A percentile compares a stretch with the other conserved stretches of the same genome.
These are phyloP conservation scores for Malus fusca DNA, from an alignment of 306 rosid genomes.

Conservation along the genomic window DNA sequence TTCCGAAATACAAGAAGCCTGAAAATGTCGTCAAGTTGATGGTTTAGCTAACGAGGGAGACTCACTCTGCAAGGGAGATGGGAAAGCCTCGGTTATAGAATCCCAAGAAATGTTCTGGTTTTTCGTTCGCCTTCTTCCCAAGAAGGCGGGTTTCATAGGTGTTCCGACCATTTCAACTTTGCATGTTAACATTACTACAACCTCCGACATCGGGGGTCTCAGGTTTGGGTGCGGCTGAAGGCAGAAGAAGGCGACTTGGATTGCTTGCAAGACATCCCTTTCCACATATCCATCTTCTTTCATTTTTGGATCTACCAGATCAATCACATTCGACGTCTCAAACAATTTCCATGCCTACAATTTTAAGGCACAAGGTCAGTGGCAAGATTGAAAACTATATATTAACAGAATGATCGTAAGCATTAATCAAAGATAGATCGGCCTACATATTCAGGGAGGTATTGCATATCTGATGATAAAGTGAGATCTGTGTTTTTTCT, in stretches of 20 bases:
- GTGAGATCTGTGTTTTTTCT: constrained; percentile 76
- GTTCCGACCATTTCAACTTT: constrained; percentile 41
- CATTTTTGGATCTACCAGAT: constrained; percentile 58
- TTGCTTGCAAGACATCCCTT: constrained; percentile 58
- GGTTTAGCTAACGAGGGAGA: constrained; percentile 26
- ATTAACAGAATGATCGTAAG: neutral
- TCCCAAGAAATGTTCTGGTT: constrained; percentile 49
- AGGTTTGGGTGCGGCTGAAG: constrained; percentile 62
- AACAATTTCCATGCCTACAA: constrained; percentile 70
- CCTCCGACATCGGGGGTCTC: constrained; percentile 84
- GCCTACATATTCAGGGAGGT: constrained; percentile 81
- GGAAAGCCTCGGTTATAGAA: constrained; percentile 31
- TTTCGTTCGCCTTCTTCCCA: constrained; percentile 38
- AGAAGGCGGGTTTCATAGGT: constrained; percentile 53
- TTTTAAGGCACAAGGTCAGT: neutral
- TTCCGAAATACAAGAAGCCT: neutral
- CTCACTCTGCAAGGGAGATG: constrained; percentile 37
- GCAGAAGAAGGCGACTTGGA: constrained; percentile 64
- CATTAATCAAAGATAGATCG: neutral
- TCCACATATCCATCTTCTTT: constrained; percentile 39
- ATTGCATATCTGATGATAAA: constrained; percentile 70
- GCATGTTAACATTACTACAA: constrained; percentile 64
- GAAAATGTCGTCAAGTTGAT: constrained; percentile 1
- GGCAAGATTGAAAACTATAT: too few species aligned
- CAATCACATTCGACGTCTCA: constrained; percentile 43